Percentiles rank a stretch among this genome's conserved stretches.
Conservation (phyloP, 148 eudicot species). For the Cornus florida region DNA sequence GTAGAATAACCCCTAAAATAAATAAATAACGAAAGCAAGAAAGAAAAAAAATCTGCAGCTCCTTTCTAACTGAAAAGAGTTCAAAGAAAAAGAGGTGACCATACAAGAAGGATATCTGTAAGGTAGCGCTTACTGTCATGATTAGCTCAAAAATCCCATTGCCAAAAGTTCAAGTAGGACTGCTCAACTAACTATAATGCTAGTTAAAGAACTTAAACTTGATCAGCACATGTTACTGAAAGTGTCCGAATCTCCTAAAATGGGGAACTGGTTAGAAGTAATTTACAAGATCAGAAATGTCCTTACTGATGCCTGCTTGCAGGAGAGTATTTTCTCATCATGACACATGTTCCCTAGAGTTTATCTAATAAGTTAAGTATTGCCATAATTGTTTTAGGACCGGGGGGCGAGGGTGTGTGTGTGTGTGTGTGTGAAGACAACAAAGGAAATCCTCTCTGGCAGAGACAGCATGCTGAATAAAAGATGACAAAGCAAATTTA, state of each 20-base stretch:
- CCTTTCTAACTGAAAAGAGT: background rate
- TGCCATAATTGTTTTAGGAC: background rate
- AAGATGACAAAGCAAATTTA: background rate
- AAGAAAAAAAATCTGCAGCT: too few relatives aligned
- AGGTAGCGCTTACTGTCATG: too few relatives aligned
- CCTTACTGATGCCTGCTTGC: background rate
- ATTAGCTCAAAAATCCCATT: too few relatives aligned
- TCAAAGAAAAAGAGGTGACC: background rate
- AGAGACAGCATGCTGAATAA: background rate
- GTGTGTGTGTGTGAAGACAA: too few relatives aligned
- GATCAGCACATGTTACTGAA: too few relatives aligned
- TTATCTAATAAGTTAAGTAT: background rate
- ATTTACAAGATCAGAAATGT: background rate
- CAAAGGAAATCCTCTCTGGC: background rate
- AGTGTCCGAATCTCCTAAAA: too few relatives aligned
- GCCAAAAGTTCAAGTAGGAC: too few relatives aligned
- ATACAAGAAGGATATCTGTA: background rate
- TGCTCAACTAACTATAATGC: too few relatives aligned
- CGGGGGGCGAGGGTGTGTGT: background rate
- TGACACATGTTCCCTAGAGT: background rate
- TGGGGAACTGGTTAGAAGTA: too few relatives aligned
- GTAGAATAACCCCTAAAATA: too few relatives aligned
- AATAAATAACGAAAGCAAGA: too few relatives aligned
- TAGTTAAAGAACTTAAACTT: too few relatives aligned
- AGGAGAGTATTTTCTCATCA: background rate